Percentiles rank a stretch among this genome's conserved stretches.
Conservation (phyloP, 352 stramenopile species). For the Phytophthora citrophthora region DNA sequence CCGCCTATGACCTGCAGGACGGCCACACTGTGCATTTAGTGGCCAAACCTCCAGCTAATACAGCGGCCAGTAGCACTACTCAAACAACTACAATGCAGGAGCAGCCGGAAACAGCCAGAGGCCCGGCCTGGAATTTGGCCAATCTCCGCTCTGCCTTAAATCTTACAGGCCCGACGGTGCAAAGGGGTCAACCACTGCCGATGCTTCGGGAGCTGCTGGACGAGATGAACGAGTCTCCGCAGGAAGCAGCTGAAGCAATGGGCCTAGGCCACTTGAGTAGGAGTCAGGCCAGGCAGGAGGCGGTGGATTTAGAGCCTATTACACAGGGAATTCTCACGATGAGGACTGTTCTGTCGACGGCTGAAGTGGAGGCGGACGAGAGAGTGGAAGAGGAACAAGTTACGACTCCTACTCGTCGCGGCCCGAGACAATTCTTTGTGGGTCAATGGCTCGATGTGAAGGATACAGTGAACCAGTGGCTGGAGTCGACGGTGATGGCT, state of each 20-base stretch:
- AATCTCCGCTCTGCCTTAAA: slow-evolving; percentile 59
- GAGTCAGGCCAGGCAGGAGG: neutral
- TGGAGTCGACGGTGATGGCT: slow-evolving; percentile 96
- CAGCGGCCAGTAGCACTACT: slow-evolving; percentile 14
- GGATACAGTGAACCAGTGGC: slow-evolving; percentile 98
- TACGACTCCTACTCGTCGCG: slow-evolving; percentile 25
- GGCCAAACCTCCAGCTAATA: slow-evolving; percentile 46
- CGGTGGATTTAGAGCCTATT: slow-evolving; percentile 61
- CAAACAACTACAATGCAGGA: slow-evolving; percentile 13
- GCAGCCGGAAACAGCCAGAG: slow-evolving; percentile 11
- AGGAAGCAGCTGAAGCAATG: slow-evolving; percentile 38
- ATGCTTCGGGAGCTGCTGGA: slow-evolving; percentile 51
- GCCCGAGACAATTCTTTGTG: slow-evolving; percentile 71
- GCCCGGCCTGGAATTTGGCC: slow-evolving; percentile 65
- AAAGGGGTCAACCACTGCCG: slow-evolving; percentile 28
- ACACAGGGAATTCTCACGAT: slow-evolving; percentile 62
- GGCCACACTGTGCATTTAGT: slow-evolving; percentile 94
- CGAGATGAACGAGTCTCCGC: slow-evolving; percentile 36
- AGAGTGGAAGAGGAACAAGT: slow-evolving; percentile 2
- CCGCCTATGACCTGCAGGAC: slow-evolving; percentile 90
- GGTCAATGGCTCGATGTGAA: slow-evolving; percentile 98
- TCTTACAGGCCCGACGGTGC: neutral
- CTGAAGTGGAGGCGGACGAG: slow-evolving; percentile 1
- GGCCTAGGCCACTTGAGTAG: slow-evolving; percentile 17
- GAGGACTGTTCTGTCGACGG: slow-evolving; percentile 61